A percentile compares a stretch with the other conserved stretches of the same genome.
Evolutionary conservation across 352 stramenopile genomes (phyloP).

Genomic region (Phytophthora ramorum): DNA sequence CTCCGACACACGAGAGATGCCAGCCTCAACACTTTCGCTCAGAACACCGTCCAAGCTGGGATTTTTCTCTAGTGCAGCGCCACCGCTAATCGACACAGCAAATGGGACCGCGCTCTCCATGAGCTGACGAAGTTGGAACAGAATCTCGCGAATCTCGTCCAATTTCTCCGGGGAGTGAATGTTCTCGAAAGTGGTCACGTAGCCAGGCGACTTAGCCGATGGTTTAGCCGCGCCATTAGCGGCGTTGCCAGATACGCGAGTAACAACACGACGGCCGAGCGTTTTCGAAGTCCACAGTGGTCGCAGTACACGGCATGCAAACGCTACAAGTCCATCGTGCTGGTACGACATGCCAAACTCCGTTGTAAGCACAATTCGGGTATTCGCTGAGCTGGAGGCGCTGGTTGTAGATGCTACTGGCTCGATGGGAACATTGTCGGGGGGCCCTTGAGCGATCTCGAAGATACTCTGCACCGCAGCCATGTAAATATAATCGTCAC

Average conservation of each 20-base stretch:
- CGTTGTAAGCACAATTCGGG: conserved; percentile 83
- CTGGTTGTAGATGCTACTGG: conserved; percentile 31
- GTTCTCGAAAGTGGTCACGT: conserved; percentile 46
- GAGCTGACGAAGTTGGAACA: conserved; percentile 84
- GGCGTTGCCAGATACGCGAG: conserved; percentile 23
- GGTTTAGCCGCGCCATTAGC: conserved; percentile 25
- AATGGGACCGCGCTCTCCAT: conserved; percentile 83
- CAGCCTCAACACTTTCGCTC: conserved; percentile 49
- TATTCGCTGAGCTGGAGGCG: conserved; percentile 30
- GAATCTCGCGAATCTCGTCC: conserved; percentile 78
- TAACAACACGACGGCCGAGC: conserved; percentile 53
- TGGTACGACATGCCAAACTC: conserved; percentile 91
- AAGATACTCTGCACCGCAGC: conserved; percentile 86
- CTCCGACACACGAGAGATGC: conserved; percentile 66
- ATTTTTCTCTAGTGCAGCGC: conserved; percentile 65
- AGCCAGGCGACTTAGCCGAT: conserved; percentile 27
- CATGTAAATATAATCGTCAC: conserved; percentile 82
- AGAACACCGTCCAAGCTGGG: conserved; percentile 47
- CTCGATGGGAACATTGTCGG: conserved; percentile 46
- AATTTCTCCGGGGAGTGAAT: conserved; percentile 60
- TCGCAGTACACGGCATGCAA: conserved; percentile 80
- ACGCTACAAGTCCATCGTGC: conserved; percentile 84
- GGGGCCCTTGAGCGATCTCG: conserved; percentile 69
- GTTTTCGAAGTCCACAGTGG: conserved; percentile 77
- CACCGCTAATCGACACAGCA: conserved; percentile 76